Evolutionary conservation across 768 basidiomycete species (phyloP), one percentile per base, ranked within the genome.

Genomic region (Suillus variegatus): DNA sequence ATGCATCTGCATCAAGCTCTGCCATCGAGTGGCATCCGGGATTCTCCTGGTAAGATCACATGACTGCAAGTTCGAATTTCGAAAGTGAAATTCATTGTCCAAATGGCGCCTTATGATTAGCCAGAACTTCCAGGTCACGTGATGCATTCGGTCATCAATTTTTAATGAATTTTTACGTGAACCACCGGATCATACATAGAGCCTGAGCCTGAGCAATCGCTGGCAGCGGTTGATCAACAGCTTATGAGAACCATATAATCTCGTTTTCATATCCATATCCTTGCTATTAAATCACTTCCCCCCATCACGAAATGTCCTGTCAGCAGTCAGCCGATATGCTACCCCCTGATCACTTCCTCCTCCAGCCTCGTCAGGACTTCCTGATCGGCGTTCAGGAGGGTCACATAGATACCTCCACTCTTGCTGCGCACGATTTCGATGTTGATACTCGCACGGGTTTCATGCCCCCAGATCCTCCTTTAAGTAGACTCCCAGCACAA

Each of bases 381-480:
- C 57, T 75, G 20, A 60, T 76, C 3, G 74, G 72, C 47, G 58
- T 60, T 14, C 55, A 41, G 8, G 71, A 71, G 18, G 73, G 74
- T 3, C 67, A 67, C 22, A 71, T 80, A 52, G 86, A 87, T 66
- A 85, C 84, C 16, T 82, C 85, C 25, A 90, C 91, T 14, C 85
- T 92, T 65, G 90, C 91, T 12, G 89, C 90, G 3, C 90, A 92
- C 69, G 92, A 92, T 81, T 99, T 94, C 80, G 95, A 98, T 74
- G 92, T 99, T 66, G 94, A 96, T 74, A 89, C 90, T 12, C 82
- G 88, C 18, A 94, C 94, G 0, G 96, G 97, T 0, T 98, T 99
- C 76, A 90, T 98, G 87, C 92, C 96, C 3, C 89, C 92, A 0
- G 81, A 86, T 16, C 85, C 88, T 0, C 95, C 95, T 2, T 74